phyloP scores from a whole-genome alignment of 2,329 filamentous ascomycete species.

The Zasmidium angulare region DNA sequence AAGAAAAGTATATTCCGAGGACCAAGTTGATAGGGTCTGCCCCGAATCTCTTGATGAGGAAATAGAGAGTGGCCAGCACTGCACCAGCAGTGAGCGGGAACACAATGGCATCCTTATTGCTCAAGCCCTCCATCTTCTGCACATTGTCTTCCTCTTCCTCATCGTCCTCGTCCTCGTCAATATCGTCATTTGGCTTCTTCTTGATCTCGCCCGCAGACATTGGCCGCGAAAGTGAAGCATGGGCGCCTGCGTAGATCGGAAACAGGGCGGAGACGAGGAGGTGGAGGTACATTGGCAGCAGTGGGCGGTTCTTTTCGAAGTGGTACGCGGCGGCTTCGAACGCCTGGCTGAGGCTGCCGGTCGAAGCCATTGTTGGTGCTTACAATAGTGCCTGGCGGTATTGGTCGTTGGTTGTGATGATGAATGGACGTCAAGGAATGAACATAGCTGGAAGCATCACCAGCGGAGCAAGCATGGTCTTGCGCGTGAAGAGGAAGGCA shows the following conservation, averaged over 20 bases:
- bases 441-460: not conserved
- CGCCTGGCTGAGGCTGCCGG: conserved; percentile 3
- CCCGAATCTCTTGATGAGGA: conserved; percentile 86
- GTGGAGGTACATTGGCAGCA: conserved; percentile 60
- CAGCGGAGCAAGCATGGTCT: not conserved
- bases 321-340: conserved; percentile 13
- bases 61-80: conserved; percentile 75
- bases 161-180: conserved; percentile 49
- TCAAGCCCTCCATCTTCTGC: conserved; percentile 66
- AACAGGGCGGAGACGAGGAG: conserved; percentile 69
- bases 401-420: not conserved
- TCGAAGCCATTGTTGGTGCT: conserved; percentile 3
- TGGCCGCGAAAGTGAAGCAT: conserved; percentile 81
- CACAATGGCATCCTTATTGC: conserved; percentile 76
- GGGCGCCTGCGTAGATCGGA: conserved; percentile 80
- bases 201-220: conserved; percentile 70
- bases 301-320: conserved; percentile 33
- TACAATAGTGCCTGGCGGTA: not conserved
- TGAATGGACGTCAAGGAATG: not conserved
- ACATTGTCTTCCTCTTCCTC: conserved; percentile 55
- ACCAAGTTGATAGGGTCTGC: conserved; percentile 78
- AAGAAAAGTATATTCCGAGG: conserved; percentile 78
- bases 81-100: conserved; percentile 76
- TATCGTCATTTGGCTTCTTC: conserved; percentile 27
- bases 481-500: not conserved